Evolutionary conservation across 1,284 basidiomycete species (phyloP), one percentile per base, ranked within the genome.

Genomic region (Moniliella sp.): DNA sequence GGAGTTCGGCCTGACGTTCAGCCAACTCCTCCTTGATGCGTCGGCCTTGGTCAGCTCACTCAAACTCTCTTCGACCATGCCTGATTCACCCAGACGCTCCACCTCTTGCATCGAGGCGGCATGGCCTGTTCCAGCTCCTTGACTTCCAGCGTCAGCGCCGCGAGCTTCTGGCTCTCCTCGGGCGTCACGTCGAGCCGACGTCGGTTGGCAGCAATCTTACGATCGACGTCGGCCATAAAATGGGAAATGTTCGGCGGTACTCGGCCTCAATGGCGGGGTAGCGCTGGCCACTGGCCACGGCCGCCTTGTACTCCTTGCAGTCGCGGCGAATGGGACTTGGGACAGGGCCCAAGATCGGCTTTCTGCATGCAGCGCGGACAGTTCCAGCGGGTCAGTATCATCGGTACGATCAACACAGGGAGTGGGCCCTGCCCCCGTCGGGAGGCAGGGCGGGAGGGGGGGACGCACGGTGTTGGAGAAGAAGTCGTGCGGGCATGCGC

Each of bases 261-360:
- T 63, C 55, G 21, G 41, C 36, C 30, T 54, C 51, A 31, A 62
- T 57, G 15, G 43, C 32, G 3, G 54, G 45, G 39, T 52, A 57
- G 4, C 38, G 31, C 33, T 50, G 47, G 50, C 70, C 73, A 23
- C 72, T 71, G 46, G 77, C 75, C 36, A 73, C 70, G 15, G 79
- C 77, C 17, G 76, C 74, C 43, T 78, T 61, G 62, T 79, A 94
- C 51, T 93, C 82, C 80, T 65, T 86, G 84, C 45, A 94, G 71
- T 33, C 83, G 75, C 50, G 91, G 82, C 4, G 80, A 82, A 61
- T 99, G 91, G 13, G 83, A 82, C 61, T 88, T 88, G 3, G 91
- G 83, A 61, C 91, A 99, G 33, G 86, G 78, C 15, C 91, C 91
- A 8, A 99, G 68, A 63, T 99, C 91, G 81, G 97, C 97, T 88